A percentile compares a stretch with the other conserved stretches of the same genome.
Conservation (phyloP, 1,284 basidiomycete species). For the Stereum hirsutum region DNA sequence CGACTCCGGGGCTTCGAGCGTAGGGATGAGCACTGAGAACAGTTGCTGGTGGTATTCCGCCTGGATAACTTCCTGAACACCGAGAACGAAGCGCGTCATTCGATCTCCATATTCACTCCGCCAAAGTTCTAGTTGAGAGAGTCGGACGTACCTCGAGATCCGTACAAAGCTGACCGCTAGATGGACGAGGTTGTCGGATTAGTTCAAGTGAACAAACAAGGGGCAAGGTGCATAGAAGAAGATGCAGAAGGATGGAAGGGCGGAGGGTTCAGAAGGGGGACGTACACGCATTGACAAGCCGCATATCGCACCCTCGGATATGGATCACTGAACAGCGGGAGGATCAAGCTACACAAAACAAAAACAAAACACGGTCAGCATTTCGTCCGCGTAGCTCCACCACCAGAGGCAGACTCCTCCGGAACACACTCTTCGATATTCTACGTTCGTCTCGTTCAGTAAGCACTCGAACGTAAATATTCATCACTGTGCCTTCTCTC, state of each 20-base stretch:
- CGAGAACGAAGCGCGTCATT: no score
- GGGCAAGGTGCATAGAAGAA: no score
- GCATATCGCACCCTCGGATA: conserved; percentile 79
- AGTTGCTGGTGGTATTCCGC: conserved; percentile 58
- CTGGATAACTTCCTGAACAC: conserved; percentile 62
- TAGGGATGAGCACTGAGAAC: conserved; percentile 60
- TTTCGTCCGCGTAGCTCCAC: no score
- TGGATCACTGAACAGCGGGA: conserved; percentile 65
- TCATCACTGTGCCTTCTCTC: no score
- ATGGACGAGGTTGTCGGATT: conserved; percentile 4
- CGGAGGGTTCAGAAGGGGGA: conserved; percentile 14
- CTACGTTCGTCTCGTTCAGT: no score
- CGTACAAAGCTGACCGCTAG: conserved; percentile 74
- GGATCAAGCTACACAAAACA: conserved; percentile 48
- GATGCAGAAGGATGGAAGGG: no score
- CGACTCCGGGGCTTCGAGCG: conserved; percentile 69
- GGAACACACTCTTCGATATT: no score
- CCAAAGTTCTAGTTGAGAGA: neutral
- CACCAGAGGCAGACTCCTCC: no score
- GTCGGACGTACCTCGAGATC: conserved; percentile 56
- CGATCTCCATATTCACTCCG: no score
- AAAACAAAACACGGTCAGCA: neutral
- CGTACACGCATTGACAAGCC: conserved; percentile 82
- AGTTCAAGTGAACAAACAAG: neutral
- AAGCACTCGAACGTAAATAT: no score